Base-by-base conservation (phyloP, 2,329 filamentous ascomycete species). In the Fusarium compactum region DNA sequence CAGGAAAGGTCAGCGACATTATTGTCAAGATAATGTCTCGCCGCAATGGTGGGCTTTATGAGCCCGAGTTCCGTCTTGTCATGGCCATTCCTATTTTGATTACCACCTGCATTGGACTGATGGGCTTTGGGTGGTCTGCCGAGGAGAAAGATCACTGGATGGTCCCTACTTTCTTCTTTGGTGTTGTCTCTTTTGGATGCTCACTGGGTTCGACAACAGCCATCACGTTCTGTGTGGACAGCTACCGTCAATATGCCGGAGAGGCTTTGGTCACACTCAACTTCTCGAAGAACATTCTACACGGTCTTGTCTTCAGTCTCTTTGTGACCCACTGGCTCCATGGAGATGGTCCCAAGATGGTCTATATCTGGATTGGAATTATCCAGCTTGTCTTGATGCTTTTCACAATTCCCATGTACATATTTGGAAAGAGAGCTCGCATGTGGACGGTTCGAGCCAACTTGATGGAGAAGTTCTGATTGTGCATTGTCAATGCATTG, bases 41-140 rank as follows among this genome's bases (percentile, higher is more conserved):
- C 38, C 90, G 90, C 29, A 98, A 98, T 73, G 94, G 93, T n/a
- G 95, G 95, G 3, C 84, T 98, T 5, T 98, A 98, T 78, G 95
- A 98, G 79, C 95, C 95, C 1, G 95, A 98, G 79, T 98, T 97
- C 76, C 89, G 95, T 9, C 87, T 97, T 0, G 87, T 97, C 45
- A 97, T 98, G 95, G 93, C 90, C 0, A 81, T 91, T 5, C 95
- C 95, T 0, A 90, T 98, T 32, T 84, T 91, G 1, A 75, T 98
- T 57, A 89, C 90, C 6, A 98, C 95, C 0, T 89, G 90, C 2
- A 89, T 95, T 32, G 96, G 96, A 0, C 86, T 98, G 18, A 97
- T 98, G 90, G 95, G 94, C 4, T 98, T 96, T 76, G 95, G 95
- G n/a, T 98, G 95, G 96, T 94, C 92, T 12, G 93, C 92, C 0